Evolutionary conservation across 2,329 filamentous ascomycete species (phyloP).

Genomic region (Epichloe sibirici): DNA sequence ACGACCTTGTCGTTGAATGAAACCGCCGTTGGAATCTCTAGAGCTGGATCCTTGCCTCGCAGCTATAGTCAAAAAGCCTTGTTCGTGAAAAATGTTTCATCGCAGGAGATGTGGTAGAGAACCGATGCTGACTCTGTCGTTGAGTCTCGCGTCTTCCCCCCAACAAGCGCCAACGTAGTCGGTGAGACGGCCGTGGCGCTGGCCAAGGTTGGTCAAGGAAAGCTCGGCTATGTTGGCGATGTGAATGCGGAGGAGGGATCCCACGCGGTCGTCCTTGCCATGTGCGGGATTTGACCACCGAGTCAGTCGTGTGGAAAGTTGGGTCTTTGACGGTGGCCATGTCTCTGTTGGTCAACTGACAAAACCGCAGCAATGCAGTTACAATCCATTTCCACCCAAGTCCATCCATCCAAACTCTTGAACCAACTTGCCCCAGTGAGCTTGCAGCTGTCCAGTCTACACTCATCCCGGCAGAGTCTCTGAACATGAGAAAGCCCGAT

Average conservation of each 20-base stretch:
- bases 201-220: constrained; percentile 16
- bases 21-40: constrained; percentile 5
- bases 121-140: constrained; percentile 3
- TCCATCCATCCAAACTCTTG: too few relatives aligned
- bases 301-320: too few relatives aligned
- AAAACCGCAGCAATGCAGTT: too few relatives aligned
- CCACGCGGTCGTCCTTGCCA: constrained; percentile 15
- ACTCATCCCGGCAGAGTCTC: too few relatives aligned
- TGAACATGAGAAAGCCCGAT: too few relatives aligned
- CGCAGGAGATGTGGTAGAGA: constrained; percentile 14
- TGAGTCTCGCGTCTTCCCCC: neutral
- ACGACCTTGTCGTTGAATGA: constrained; percentile 13
- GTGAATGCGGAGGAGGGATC: constrained; percentile 15
- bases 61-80: constrained; percentile 17
- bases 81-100: constrained; percentile 13
- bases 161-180: neutral
- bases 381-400: too few relatives aligned
- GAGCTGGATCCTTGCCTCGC: constrained; percentile 8
- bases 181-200: constrained; percentile 14
- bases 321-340: too few relatives aligned
- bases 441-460: too few relatives aligned
- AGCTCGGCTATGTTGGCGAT: constrained; percentile 19
- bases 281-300: constrained; percentile 8
- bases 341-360: too few relatives aligned
- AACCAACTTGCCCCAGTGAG: too few relatives aligned